Conservation (phyloP, 768 basidiomycete species). For the Leccinum boreale region DNA sequence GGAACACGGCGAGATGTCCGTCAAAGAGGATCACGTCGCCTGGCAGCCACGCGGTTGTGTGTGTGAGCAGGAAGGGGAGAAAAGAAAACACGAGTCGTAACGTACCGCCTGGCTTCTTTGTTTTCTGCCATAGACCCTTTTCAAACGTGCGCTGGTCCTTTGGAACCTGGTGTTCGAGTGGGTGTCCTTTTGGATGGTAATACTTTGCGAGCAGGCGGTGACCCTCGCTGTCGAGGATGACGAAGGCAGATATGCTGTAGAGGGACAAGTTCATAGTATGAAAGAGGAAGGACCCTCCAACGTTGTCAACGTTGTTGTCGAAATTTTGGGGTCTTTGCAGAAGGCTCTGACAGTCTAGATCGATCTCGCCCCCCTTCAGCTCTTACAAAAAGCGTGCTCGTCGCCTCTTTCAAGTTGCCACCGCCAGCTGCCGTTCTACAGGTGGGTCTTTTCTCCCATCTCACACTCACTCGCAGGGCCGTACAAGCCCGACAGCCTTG, state of each 20-base stretch:
- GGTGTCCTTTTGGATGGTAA: conserved; percentile 66
- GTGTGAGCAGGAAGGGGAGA: not conserved
- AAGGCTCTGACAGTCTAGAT: conserved; percentile 9
- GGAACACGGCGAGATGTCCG: conserved; percentile 88
- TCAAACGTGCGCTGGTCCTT: conserved; percentile 97
- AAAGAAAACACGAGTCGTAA: conserved; percentile 16
- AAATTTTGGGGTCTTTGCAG: not conserved
- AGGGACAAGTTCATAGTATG: conserved; percentile 72
- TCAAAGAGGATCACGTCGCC: conserved; percentile 95
- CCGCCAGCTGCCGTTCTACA: no score
- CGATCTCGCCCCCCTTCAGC: conserved; percentile 1
- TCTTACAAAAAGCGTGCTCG: conserved; percentile 30
- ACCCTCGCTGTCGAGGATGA: conserved; percentile 94
- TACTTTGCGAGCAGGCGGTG: conserved; percentile 95
- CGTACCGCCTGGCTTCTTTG: conserved; percentile 86
- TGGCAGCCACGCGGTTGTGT: conserved; percentile 23
- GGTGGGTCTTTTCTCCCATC: conserved; percentile 41
- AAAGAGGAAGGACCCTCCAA: conserved; percentile 4
- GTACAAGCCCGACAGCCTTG: conserved; percentile 37
- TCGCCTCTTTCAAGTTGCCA: conserved; percentile 13
- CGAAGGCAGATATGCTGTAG: conserved; percentile 81
- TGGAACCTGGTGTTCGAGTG: conserved; percentile 40
- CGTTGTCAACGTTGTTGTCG: not conserved
- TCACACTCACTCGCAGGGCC: conserved; percentile 4
- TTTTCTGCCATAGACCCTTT: conserved; percentile 94